Percentiles rank a stretch among this genome's conserved stretches.
phyloP scores from a whole-genome alignment of 768 basidiomycete species.

The Chlorophyllum brunneum region DNA sequence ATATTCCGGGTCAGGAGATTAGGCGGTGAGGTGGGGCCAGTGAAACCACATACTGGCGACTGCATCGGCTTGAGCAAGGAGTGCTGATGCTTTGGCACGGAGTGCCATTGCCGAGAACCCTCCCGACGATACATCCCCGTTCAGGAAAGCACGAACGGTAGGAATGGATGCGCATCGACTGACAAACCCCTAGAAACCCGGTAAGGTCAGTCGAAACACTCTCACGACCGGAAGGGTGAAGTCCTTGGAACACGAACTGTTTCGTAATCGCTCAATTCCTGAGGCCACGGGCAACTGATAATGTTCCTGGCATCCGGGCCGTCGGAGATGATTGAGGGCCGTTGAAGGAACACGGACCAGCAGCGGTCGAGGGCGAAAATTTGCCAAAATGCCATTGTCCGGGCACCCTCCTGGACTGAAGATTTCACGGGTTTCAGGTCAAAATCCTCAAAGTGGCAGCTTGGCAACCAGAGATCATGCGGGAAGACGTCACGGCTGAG shows the following conservation, averaged over 20 bases:
- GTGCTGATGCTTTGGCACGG: slow-evolving; percentile 72
- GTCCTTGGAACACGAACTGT: slow-evolving; percentile 38
- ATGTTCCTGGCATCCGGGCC: slow-evolving; percentile 51
- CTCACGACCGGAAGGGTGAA: slow-evolving; percentile 6
- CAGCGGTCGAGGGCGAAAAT: slow-evolving; percentile 78
- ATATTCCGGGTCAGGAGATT: not conserved
- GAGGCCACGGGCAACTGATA: slow-evolving; percentile 76
- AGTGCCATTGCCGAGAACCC: slow-evolving; percentile 63
- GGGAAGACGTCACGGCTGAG: slow-evolving; percentile 46
- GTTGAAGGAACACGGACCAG: slow-evolving; percentile 73
- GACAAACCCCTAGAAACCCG: slow-evolving; percentile 49
- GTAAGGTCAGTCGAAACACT: slow-evolving; percentile 6
- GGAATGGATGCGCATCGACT: slow-evolving; percentile 48
- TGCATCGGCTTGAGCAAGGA: slow-evolving; percentile 65
- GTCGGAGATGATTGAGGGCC: slow-evolving; percentile 64
- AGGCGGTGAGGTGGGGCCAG: not conserved
- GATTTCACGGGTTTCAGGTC: slow-evolving; percentile 57
- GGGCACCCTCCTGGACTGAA: slow-evolving; percentile 61
- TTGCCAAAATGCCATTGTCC: slow-evolving; percentile 79
- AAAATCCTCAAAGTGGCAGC: slow-evolving; percentile 30
- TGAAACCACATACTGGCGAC: slow-evolving; percentile 47
- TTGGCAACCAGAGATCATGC: slow-evolving; percentile 31
- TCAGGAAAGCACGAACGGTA: slow-evolving; percentile 60
- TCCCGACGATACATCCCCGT: slow-evolving; percentile 49
- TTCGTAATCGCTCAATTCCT: slow-evolving; percentile 69